These are phyloP conservation scores for Picea glauca DNA, from an alignment of 75 land plant genomes.

Conservation along the genomic window DNA sequence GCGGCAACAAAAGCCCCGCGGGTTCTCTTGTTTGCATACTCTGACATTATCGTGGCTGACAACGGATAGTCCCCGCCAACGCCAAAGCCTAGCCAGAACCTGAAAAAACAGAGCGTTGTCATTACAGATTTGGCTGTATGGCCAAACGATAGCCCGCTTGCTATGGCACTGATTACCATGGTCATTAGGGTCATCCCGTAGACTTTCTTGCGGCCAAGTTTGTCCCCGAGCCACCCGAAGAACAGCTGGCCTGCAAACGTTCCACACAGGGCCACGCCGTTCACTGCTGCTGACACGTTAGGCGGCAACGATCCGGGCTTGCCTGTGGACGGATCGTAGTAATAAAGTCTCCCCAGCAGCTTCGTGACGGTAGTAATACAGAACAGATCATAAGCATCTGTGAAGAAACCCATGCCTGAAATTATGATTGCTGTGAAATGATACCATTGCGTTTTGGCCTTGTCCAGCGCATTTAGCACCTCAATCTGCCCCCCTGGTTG, in stretches of 20 bases:
- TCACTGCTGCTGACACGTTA: constrained; percentile 33
- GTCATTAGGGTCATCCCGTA: constrained; percentile 23
- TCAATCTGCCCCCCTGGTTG: constrained; percentile 7
- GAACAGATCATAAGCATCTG: constrained; percentile 50
- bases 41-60: constrained; percentile 53
- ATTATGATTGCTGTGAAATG: constrained; percentile 32
- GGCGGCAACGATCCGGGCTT: constrained; percentile 36
- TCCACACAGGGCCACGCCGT: constrained; percentile 33
- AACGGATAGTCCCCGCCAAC: constrained; percentile 54
- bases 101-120: constrained; percentile 48
- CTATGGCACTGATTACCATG: constrained; percentile 8
- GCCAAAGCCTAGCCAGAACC: constrained; percentile 63
- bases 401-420: constrained; percentile 56
- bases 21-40: constrained; percentile 45
- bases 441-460: constrained; percentile 40
- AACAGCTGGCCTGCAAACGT: constrained; percentile 25
- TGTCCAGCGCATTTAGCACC: constrained; percentile 28
- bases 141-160: constrained; percentile 9
- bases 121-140: background rate
- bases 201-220: constrained; percentile 20
- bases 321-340: constrained; percentile 28
- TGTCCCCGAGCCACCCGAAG: constrained; percentile 36
- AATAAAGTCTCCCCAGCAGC: constrained; percentile 17
- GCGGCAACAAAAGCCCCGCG: constrained; percentile 38
- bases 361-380: constrained; percentile 32